Evolutionary conservation across 176 grass and related monocot species (phyloP), one percentile per base, ranked within the genome.

Genomic region (Aechmea fasciata): DNA sequence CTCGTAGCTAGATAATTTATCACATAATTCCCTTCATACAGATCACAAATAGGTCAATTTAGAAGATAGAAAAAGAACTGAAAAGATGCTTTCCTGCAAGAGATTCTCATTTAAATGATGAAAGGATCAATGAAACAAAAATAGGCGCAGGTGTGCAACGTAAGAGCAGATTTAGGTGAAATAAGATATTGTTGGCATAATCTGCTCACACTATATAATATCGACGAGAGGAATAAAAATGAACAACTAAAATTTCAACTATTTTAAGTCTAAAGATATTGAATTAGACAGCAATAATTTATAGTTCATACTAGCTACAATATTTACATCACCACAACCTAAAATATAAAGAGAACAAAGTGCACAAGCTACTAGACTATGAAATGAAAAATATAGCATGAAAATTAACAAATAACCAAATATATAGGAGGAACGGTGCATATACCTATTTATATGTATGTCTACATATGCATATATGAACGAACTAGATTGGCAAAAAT

Each of bases 1-100:
- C 95, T 94, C 71, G 82, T 69, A 53, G 82, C 95, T 83, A 99
- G 89, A 85, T 99, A 99, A 78, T 85, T 99, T 83, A 99, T 86
- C 84, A 94, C 95, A 94, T 99, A 99, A 94, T 80, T 94, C 84
- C 95, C 95, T 99, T 94, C 92, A 96, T 64, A 89, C 66, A 92
- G 57, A 96, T 84, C 69, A 81, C 83, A 86, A 71, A 80, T 51
- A 71, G 66, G 59, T 91, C 87, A 91, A 83, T 75, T 78, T 67
- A 72, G 77, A 81, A 81, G 57, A 48, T 65, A 77, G 69, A 23
- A 71, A 73, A 10, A 68, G 13, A 11, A 22, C n/a, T 13, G 50
- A 68, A 75, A 67, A 9, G 15, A 52, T 75, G 49, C 19, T 70
- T 18, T 50, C 66, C 19, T 13, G 13, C 12, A 67, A 14, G 19